A percentile compares a stretch with the other conserved stretches of the same genome.
These are phyloP conservation scores for Spinacia oleracea DNA, from an alignment of 179 eudicot species.

Conservation along the genomic window DNA sequence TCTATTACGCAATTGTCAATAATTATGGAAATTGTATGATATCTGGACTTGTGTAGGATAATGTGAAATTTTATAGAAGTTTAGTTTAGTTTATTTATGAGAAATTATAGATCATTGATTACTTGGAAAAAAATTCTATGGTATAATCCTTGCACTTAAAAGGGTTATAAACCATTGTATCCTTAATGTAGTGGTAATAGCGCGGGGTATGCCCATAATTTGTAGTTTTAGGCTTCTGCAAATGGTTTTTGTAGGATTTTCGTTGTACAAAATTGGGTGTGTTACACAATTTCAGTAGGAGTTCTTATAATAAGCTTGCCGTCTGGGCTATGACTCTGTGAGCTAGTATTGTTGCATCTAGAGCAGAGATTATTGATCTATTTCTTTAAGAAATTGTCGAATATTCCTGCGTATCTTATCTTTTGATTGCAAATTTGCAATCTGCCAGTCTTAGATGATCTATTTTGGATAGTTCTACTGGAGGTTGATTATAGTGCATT, in stretches of 20 bases:
- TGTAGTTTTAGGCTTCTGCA: too few relatives aligned
- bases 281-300: neutral
- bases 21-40: neutral
- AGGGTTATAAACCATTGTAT: too few relatives aligned
- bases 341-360: neutral
- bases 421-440: neutral
- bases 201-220: too few relatives aligned
- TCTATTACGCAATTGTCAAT: neutral
- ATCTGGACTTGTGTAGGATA: neutral
- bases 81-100: neutral
- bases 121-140: neutral
- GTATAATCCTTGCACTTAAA: neutral
- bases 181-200: neutral
- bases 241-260: neutral
- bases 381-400: neutral
- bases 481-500: neutral
- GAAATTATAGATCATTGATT: neutral
- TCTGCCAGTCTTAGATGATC: neutral
- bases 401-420: neutral
- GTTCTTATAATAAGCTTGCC: neutral
- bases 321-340: constrained; percentile 3
- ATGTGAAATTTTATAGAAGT: neutral
- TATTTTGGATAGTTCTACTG: too few relatives aligned
- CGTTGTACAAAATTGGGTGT: neutral
- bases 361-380: neutral